Percentiles rank a stretch among this genome's conserved stretches.
These are phyloP conservation scores for Nematodospora anomalae DNA, from an alignment of 1,139 yeast genomes.

Conservation along the genomic window DNA sequence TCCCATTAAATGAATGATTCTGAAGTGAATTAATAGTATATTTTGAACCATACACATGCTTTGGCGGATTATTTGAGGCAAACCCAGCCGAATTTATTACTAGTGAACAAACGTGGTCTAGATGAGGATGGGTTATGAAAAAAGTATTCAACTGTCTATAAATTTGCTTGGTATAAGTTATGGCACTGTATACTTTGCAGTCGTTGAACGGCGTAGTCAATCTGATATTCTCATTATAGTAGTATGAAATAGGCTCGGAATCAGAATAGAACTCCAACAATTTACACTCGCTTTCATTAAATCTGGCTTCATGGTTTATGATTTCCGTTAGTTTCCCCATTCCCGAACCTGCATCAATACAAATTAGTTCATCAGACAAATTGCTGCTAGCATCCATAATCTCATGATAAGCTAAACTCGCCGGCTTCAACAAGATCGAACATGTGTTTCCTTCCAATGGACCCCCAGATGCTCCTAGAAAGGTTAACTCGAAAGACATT, in stretches of 20 bases:
- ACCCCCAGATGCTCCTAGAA: conserved; percentile 78
- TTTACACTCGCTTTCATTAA: conserved; percentile 14
- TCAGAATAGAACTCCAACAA: conserved; percentile 29
- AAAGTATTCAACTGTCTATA: conserved; percentile 42
- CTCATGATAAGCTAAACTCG: conserved; percentile 35
- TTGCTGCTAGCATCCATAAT: conserved; percentile 13
- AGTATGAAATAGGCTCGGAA: conserved; percentile 15
- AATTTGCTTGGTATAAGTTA: conserved; percentile 25
- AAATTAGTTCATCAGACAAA: conserved; percentile 43
- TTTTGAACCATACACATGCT: conserved; percentile 50
- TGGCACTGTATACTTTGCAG: conserved; percentile 13
- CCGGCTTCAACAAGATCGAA: conserved; percentile 63
- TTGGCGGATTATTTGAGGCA: conserved; percentile 26
- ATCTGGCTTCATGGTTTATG: conserved; percentile 29
- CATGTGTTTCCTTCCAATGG: conserved; percentile 71
- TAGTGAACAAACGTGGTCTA: conserved; percentile 75
- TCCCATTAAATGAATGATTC: conserved; percentile 66
- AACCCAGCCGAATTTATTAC: conserved; percentile 72
- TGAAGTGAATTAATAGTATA: conserved; percentile 55
- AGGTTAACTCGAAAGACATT: conserved; percentile 41
- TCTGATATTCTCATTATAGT: conserved; percentile 17
- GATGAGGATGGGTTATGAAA: conserved; percentile 78
- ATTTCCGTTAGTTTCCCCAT: conserved; percentile 56
- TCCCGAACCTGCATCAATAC: conserved; percentile 83
- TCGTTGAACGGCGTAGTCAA: conserved; percentile 31